phyloP scores from a whole-genome alignment of 2,329 filamentous ascomycete genomes.

The Clarireedia monteithiana region DNA sequence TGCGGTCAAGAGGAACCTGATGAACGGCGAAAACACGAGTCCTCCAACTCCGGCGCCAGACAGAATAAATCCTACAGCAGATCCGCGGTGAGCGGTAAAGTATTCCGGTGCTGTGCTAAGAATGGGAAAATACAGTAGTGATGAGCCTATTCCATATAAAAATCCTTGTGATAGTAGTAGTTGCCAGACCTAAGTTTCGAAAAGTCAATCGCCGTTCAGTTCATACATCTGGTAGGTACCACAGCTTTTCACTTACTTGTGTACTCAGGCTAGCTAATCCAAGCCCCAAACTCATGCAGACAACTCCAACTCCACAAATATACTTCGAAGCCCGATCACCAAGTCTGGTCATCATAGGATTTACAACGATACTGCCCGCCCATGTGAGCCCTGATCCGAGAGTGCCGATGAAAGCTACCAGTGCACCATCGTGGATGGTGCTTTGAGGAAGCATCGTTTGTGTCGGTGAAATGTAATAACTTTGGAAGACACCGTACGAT shows the following conservation, averaged over 20 bases:
- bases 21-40: conserved; percentile 34
- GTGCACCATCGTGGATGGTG: conserved; percentile 32
- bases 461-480: conserved; percentile 37
- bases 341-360: conserved; percentile 38
- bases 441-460: conserved; percentile 33
- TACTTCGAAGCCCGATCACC: conserved; percentile 30
- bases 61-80: conserved; percentile 38
- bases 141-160: conserved; percentile 36
- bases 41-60: conserved; percentile 37
- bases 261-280: conserved; percentile 32
- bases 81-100: conserved; percentile 39
- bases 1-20: conserved; percentile 34
- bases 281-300: conserved; percentile 36
- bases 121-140: conserved; percentile 35
- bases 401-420: conserved; percentile 42
- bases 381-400: conserved; percentile 41
- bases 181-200: conserved; percentile 32
- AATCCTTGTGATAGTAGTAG: conserved; percentile 40
- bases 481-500: conserved; percentile 41
- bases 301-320: conserved; percentile 35
- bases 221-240: neutral
- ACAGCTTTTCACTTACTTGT: conserved; percentile 15
- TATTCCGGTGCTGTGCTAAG: conserved; percentile 41
- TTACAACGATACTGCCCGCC: conserved; percentile 41
- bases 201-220: neutral